Evolutionary conservation across 192 early-diverging fungal genomes (phyloP).

Genomic region (Coemansia sp.): DNA sequence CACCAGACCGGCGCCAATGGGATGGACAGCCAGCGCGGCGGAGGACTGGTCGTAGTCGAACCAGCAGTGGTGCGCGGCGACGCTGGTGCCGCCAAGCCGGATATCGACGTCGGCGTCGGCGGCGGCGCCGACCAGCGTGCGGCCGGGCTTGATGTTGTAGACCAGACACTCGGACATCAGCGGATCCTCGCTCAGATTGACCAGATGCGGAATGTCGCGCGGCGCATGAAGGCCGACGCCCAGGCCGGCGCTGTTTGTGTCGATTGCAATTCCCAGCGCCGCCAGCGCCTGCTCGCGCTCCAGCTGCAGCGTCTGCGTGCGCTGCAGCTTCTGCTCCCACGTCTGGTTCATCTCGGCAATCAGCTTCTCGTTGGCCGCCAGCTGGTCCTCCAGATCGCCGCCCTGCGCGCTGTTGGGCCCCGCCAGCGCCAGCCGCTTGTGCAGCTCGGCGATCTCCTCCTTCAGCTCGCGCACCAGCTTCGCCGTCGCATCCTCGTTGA

Average conservation of each 20-base stretch:
- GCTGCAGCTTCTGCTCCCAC: slow-evolving; percentile 78
- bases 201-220: slow-evolving; percentile 77
- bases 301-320: slow-evolving; percentile 70
- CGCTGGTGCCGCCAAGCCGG: slow-evolving; percentile 62
- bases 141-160: slow-evolving; percentile 80
- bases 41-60: slow-evolving; percentile 63
- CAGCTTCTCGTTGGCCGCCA: slow-evolving; percentile 83
- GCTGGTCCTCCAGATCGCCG: slow-evolving; percentile 67
- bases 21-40: slow-evolving; percentile 63
- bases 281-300: slow-evolving; percentile 73
- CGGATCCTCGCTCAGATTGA: slow-evolving; percentile 89
- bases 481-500: slow-evolving; percentile 86
- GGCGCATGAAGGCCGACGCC: slow-evolving; percentile 75
- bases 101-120: slow-evolving; percentile 39
- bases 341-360: slow-evolving; percentile 79
- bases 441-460: slow-evolving; percentile 71
- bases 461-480: slow-evolving; percentile 80
- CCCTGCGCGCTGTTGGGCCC: slow-evolving; percentile 31
- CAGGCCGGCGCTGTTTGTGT: slow-evolving; percentile 57
- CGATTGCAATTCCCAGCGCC: slow-evolving; percentile 76
- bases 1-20: slow-evolving; percentile 59
- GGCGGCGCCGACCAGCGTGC: slow-evolving; percentile 64
- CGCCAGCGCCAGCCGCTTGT: slow-evolving; percentile 56
- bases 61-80: slow-evolving; percentile 65
- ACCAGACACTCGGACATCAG: slow-evolving; percentile 87